phyloP scores from a whole-genome alignment of 495 filamentous ascomycete genomes.

The Gamarada debralockiae region DNA sequence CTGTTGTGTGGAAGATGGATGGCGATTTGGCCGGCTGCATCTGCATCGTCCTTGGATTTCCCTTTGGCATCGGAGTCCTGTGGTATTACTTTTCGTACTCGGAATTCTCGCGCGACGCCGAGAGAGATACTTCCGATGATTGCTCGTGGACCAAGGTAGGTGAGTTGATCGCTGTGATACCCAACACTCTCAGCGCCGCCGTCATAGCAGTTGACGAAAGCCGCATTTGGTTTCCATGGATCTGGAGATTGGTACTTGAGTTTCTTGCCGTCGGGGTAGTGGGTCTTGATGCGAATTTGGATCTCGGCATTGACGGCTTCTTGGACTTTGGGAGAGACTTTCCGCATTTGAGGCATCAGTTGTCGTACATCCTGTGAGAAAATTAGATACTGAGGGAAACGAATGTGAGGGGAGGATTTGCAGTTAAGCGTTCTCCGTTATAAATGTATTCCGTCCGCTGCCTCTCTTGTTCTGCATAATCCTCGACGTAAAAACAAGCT shows the following conservation, averaged over 20 bases:
- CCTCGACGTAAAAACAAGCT: constrained; percentile 74
- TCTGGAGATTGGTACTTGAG: constrained; percentile 70
- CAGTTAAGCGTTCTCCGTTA: constrained; percentile 66
- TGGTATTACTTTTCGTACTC: constrained; percentile 69
- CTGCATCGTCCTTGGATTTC: constrained; percentile 32
- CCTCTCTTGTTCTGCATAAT: constrained; percentile 35
- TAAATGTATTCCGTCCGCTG: constrained; percentile 79
- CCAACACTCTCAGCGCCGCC: constrained; percentile 78
- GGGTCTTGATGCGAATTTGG: constrained; percentile 55
- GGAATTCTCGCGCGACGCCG: constrained; percentile 87
- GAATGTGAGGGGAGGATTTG: constrained; percentile 24
- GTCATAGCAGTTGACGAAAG: constrained; percentile 90
- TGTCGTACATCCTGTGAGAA: constrained; percentile 62
- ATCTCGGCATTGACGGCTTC: constrained; percentile 72
- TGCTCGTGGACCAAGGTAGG: constrained; percentile 84
- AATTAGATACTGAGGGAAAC: background rate
- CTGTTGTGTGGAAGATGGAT: constrained; percentile 94
- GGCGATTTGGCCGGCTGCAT: constrained; percentile 77
- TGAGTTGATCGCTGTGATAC: constrained; percentile 88
- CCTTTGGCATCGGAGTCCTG: constrained; percentile 34
- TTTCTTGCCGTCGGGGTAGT: constrained; percentile 48
- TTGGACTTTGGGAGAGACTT: constrained; percentile 62
- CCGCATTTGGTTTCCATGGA: constrained; percentile 80
- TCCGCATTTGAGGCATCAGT: constrained; percentile 65
- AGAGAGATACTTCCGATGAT: constrained; percentile 88